Conservation (phyloP, 2,329 filamentous ascomycete genomes). For the Pseudocercospora macadamiae region DNA sequence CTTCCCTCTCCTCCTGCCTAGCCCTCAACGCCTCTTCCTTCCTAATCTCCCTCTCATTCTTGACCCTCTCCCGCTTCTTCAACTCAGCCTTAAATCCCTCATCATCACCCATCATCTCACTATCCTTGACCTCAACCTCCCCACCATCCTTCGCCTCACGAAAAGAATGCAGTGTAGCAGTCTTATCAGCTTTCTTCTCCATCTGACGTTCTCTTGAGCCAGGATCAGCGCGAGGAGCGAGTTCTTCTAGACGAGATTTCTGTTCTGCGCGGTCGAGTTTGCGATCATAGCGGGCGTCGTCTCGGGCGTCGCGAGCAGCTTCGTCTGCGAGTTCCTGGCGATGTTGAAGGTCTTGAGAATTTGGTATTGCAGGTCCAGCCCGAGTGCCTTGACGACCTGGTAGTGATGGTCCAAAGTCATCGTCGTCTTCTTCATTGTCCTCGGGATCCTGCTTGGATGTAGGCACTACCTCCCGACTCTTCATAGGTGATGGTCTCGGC, state of each 20-base stretch:
- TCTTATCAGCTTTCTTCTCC: conserved; percentile 78
- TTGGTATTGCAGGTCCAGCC: conserved; percentile 67
- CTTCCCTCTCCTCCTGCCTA: conserved; percentile 76
- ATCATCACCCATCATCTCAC: conserved; percentile 75
- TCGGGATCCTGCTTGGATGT: conserved; percentile 7
- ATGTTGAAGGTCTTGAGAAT: conserved; percentile 71
- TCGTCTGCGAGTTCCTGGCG: conserved; percentile 56
- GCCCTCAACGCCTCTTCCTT: conserved; percentile 80
- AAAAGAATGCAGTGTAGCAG: conserved; percentile 74
- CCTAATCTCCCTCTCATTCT: conserved; percentile 80
- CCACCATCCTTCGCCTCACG: conserved; percentile 66
- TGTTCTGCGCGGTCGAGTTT: conserved; percentile 67
- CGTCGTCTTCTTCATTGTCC: conserved; percentile 56
- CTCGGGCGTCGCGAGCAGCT: conserved; percentile 41
- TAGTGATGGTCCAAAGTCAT: conserved; percentile 59
- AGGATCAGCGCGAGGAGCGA: conserved; percentile 79
- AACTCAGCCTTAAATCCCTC: conserved; percentile 67
- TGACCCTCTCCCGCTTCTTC: conserved; percentile 68
- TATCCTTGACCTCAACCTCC: conserved; percentile 67
- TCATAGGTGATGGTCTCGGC: conserved; percentile 17
- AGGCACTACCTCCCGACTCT: conserved; percentile 1
- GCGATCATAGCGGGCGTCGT: conserved; percentile 63
- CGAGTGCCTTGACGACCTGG: conserved; percentile 40
- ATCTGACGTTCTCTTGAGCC: conserved; percentile 81
- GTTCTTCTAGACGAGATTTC: conserved; percentile 75